A percentile compares a stretch with the other conserved stretches of the same genome.
Conservation (phyloP, 1,139 yeast genomes). For the Suhomyces bribrorum region DNA sequence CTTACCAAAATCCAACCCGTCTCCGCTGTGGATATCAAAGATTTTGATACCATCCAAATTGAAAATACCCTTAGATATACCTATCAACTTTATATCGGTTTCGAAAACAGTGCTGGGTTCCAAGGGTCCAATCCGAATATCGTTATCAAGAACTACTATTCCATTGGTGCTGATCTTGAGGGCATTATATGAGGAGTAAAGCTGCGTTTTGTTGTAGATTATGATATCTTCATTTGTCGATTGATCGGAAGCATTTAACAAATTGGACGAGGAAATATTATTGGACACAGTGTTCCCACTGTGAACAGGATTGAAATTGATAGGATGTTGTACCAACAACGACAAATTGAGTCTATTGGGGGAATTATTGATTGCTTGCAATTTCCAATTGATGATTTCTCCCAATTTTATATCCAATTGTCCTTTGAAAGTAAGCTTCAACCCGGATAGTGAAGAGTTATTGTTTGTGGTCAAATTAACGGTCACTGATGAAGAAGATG, state of each 20-base stretch:
- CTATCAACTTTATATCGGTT: slow-evolving; percentile 60
- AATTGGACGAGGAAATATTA: slow-evolving; percentile 21
- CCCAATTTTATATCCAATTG: slow-evolving; percentile 63
- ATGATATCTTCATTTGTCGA: slow-evolving; percentile 14
- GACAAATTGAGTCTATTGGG: slow-evolving; percentile 47
- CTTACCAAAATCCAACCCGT: slow-evolving; percentile 70
- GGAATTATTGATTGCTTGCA: slow-evolving; percentile 67
- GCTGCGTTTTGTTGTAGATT: slow-evolving; percentile 25
- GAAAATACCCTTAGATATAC: slow-evolving; percentile 64
- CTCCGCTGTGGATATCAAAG: slow-evolving; percentile 65
- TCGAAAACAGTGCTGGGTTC: slow-evolving; percentile 67
- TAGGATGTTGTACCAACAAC: slow-evolving; percentile 35
- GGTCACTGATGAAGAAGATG: slow-evolving; percentile 42
- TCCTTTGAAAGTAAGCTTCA: slow-evolving; percentile 65
- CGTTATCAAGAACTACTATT: slow-evolving; percentile 63
- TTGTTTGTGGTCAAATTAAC: slow-evolving; percentile 41
- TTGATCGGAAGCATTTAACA: slow-evolving; percentile 11
- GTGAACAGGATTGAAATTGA: slow-evolving; percentile 24
- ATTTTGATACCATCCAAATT: slow-evolving; percentile 65
- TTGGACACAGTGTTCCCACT: slow-evolving; percentile 11
- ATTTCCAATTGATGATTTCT: slow-evolving; percentile 59
- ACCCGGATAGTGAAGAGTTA: slow-evolving; percentile 44
- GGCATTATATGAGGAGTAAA: slow-evolving; percentile 36
- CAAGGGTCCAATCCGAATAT: slow-evolving; percentile 62
- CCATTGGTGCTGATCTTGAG: slow-evolving; percentile 45